A percentile compares a stretch with the other conserved stretches of the same genome.
Evolutionary conservation across 2,329 filamentous ascomycete genomes (phyloP).

Genomic region (Ophiocordyceps camponoti-rufipedis): DNA sequence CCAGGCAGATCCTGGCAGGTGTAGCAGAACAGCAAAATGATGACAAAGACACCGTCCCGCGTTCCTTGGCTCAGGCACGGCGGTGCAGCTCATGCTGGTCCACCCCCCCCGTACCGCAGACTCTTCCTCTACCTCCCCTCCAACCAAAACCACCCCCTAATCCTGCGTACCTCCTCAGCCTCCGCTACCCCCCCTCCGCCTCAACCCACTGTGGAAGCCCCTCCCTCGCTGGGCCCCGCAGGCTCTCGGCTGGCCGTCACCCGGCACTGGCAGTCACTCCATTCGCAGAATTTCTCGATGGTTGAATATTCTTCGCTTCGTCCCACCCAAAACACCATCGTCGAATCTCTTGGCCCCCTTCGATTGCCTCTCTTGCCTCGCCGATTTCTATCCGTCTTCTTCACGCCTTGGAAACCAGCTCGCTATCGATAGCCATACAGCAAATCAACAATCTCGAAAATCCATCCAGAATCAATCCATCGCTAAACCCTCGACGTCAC

Average conservation of each 20-base stretch:
- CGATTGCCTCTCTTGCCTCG: not conserved
- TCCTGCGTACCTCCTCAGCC: too few species aligned
- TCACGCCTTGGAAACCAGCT: too few species aligned
- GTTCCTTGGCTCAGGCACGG: too few species aligned
- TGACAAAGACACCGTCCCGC: too few species aligned
- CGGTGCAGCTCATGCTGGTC: too few species aligned
- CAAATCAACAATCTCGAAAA: not conserved
- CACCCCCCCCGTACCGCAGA: too few species aligned
- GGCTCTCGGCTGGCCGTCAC: not conserved
- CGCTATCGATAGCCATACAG: too few species aligned
- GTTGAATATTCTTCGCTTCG: not conserved
- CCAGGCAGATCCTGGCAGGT: too few species aligned
- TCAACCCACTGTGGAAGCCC: not conserved
- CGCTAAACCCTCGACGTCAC: not conserved
- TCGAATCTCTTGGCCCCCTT: not conserved
- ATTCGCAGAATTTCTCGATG: not conserved
- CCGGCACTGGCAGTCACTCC: not conserved
- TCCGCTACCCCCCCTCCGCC: too few species aligned
- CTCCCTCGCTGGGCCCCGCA: not conserved
- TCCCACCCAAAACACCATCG: not conserved
- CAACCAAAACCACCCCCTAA: not conserved
- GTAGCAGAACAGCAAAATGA: too few species aligned
- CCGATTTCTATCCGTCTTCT: not conserved
- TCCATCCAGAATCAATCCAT: not conserved
- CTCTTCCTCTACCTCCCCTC: too few species aligned